Evolutionary conservation across 2,329 filamentous ascomycete species (phyloP).

Genomic region (Venturia asperata): DNA sequence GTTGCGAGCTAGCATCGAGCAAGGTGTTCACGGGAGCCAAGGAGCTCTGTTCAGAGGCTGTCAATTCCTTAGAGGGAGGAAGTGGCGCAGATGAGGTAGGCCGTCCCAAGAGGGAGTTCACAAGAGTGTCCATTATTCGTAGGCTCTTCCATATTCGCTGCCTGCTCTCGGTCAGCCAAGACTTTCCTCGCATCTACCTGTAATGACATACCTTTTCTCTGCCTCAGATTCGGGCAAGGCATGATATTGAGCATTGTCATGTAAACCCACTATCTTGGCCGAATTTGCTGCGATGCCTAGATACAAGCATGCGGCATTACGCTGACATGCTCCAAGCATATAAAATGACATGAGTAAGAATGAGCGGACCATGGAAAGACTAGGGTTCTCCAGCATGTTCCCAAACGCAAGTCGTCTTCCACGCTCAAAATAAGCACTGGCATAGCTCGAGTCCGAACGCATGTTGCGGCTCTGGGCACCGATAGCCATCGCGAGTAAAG

Average conservation of each 20-base stretch:
- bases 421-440: slow-evolving; percentile 41
- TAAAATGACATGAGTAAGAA: slow-evolving; percentile 54
- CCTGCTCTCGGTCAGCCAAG: slow-evolving; percentile 25
- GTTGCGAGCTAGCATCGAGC: slow-evolving; percentile 24
- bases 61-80: slow-evolving; percentile 20
- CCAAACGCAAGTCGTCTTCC: slow-evolving; percentile 45
- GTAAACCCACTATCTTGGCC: slow-evolving; percentile 51
- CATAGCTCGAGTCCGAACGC: slow-evolving; percentile 27
- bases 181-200: background rate
- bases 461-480: slow-evolving; percentile 43
- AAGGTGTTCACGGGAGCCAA: slow-evolving; percentile 13
- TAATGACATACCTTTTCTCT: slow-evolving; percentile 21
- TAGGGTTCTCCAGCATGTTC: slow-evolving; percentile 48
- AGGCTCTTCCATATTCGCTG: slow-evolving; percentile 43
- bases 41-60: background rate
- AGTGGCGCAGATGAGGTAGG: slow-evolving; percentile 30
- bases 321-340: slow-evolving; percentile 51
- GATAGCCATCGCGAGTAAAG: slow-evolving; percentile 46
- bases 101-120: slow-evolving; percentile 44
- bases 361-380: slow-evolving; percentile 44
- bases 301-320: slow-evolving; percentile 58
- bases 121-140: slow-evolving; percentile 42
- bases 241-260: slow-evolving; percentile 34
- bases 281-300: slow-evolving; percentile 52
- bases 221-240: slow-evolving; percentile 18